Conservation (phyloP, 2,329 filamentous ascomycete species). For the Orbilia blumenaviensis region DNA sequence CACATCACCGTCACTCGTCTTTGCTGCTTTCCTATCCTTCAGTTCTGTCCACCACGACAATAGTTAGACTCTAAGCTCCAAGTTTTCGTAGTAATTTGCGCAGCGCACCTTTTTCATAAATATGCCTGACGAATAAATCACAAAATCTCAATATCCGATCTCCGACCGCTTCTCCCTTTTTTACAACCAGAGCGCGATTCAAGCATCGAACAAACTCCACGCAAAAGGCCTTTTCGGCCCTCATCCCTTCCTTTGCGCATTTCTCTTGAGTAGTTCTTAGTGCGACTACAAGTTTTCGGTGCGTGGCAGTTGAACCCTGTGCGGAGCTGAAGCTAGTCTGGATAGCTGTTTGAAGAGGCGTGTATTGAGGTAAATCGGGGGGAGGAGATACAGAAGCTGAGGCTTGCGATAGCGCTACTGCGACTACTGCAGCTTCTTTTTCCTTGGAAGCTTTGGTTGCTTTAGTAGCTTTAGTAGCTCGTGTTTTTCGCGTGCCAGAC, state of each 20-base stretch:
- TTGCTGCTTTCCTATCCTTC: constrained; percentile 58
- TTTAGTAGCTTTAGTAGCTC: constrained; percentile 41
- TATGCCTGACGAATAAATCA: constrained; percentile 82
- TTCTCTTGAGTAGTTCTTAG: constrained; percentile 90
- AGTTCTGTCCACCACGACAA: constrained; percentile 54
- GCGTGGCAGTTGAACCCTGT: constrained; percentile 86
- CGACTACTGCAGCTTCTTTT: constrained; percentile 28
- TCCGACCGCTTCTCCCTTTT: constrained; percentile 88
- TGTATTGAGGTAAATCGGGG: constrained; percentile 45
- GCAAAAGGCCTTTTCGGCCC: constrained; percentile 85
- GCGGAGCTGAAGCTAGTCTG: constrained; percentile 67
- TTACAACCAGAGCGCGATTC: constrained; percentile 81
- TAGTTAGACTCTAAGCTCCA: constrained; percentile 59
- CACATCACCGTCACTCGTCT: constrained; percentile 62
- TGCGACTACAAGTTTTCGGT: constrained; percentile 86
- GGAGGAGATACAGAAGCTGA: constrained; percentile 34
- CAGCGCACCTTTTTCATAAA: constrained; percentile 67
- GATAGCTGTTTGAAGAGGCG: constrained; percentile 55
- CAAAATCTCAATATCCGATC: constrained; percentile 87
- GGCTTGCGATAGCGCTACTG: constrained; percentile 25
- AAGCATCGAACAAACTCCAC: constrained; percentile 84
- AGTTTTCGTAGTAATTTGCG: neutral
- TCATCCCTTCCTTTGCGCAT: constrained; percentile 68
- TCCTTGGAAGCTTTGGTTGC: constrained; percentile 49
- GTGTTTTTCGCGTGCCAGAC: constrained; percentile 36